Percentiles rank a stretch among this genome's conserved stretches.
phyloP scores from a whole-genome alignment of 495 filamentous ascomycete genomes.

The Penicillium tannophilum region DNA sequence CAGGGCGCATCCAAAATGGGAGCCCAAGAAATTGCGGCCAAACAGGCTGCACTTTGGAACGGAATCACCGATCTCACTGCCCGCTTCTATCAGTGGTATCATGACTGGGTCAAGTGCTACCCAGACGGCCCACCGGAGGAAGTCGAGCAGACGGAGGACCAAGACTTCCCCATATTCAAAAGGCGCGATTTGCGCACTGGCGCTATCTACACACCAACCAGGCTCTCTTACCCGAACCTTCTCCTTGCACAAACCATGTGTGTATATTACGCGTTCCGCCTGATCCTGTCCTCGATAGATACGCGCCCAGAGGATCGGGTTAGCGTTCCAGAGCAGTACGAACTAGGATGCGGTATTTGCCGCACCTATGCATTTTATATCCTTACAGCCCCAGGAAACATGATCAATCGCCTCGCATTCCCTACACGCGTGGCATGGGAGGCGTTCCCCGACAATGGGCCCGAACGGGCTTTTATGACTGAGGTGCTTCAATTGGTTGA shows the following conservation, averaged over 20 bases:
- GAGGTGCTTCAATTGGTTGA: slow-evolving; percentile 46
- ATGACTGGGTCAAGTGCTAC: slow-evolving; percentile 37
- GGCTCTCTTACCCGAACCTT: slow-evolving; percentile 42
- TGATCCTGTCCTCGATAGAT: slow-evolving; percentile 44
- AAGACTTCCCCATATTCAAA: slow-evolving; percentile 42
- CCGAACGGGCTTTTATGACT: slow-evolving; percentile 41
- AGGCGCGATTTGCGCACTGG: slow-evolving; percentile 45
- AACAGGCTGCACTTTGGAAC: slow-evolving; percentile 43
- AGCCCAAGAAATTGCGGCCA: slow-evolving; percentile 39
- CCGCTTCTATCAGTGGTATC: slow-evolving; percentile 39
- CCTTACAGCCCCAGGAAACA: slow-evolving; percentile 42
- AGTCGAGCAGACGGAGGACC: slow-evolving; percentile 24
- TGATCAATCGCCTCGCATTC: slow-evolving; percentile 52
- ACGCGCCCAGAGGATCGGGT: slow-evolving; percentile 38
- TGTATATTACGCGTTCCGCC: slow-evolving; percentile 38
- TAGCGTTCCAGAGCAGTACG: slow-evolving; percentile 39
- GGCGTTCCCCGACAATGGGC: slow-evolving; percentile 38
- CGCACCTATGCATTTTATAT: slow-evolving; percentile 48
- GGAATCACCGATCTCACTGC: slow-evolving; percentile 36
- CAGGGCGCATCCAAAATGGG: slow-evolving; percentile 22
- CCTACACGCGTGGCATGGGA: slow-evolving; percentile 48
- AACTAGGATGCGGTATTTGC: slow-evolving; percentile 43
- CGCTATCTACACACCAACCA: slow-evolving; percentile 36
- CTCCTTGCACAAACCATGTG: slow-evolving; percentile 49
- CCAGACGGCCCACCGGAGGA: slow-evolving; percentile 39